Base-by-base conservation (phyloP, 1,139 yeast genomes). In the Hyphopichia fennica region DNA sequence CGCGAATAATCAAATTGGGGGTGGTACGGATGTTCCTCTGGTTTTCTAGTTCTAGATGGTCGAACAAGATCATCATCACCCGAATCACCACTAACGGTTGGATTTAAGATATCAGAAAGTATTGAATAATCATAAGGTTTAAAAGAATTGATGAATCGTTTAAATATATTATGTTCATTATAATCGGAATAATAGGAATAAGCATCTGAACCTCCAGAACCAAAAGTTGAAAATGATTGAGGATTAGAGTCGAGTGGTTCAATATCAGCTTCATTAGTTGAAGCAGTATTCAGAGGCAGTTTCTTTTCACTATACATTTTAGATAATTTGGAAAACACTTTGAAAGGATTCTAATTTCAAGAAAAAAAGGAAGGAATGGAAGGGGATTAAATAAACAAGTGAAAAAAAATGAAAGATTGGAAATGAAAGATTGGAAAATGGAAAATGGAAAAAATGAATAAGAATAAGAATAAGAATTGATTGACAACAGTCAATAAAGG, bases 1-100 rank as follows among this genome's bases (percentile, higher is more conserved):
- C 56, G 48, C 13, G 60, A 48, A 40, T 60, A 64, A 44, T 64
- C 69, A 42, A 63, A 64, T 36, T 60, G 60, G 2, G 67, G 68
- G 41, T 63, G 63, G 27, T 41, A 47, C 25, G 53, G 51, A 31
- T 45, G 51, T 23, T 40, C 38, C 16, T 43, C 40, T 3, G 50
- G 48, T 13, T 27, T 38, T 14, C 16, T 32, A 18, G 10, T 20
- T 25, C 30, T 23, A 8, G 40, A 20, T 14, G 18, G 41, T 3
- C 8, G 34, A 15, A 10, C 17, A 9, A 35, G 13, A 4, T 35
- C 33, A 18, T 35, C 40, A 18, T 27, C 33, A 5, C 34, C 13
- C 9, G 36, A 15, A 9, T 16, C 23, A 9, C 30, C 35, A 11
- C 38, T 28, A 9, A 15, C 1, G 14, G 31, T 27, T n/a, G 41